Base-by-base conservation (phyloP, 2,329 filamentous ascomycete species). In the Exophiala oligosperma region DNA sequence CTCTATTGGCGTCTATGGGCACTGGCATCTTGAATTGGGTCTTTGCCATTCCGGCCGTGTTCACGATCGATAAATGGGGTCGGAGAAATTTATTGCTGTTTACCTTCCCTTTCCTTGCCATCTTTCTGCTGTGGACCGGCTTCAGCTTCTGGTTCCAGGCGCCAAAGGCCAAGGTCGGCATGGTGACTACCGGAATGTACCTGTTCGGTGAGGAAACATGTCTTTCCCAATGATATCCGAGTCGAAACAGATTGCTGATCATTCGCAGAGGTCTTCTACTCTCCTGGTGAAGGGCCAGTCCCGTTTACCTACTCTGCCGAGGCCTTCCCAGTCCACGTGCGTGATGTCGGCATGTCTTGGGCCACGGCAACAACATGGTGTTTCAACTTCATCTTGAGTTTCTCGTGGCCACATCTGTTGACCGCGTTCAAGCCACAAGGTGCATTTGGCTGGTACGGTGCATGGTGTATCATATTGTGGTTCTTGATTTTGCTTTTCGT, bases 221-320 rank as follows among this genome's bases (percentile, higher is more conserved):
- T 28, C 46, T 44, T 17, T 17, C 6, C 9, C 11, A 21, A 11
- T 26, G 46, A n/a, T 21, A n/a, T 28, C 46, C 28, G 5, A 35
- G 9, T 11, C 32, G 9, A 35, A 35, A 35, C 4, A 35, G 12
- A 17, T 17, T 43, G 40, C 40, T 72, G 72, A 60, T 43, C n/a
- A 5, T 35, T 11, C 7, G 32, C 32, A 35, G 80, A 80, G 63
- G 75, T 81, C 14, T 76, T 78, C 26, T 82, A 82, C 66, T 77
- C 75, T 0, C 75, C 84, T 0, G 84, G 84, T 23, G 83, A 84
- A 69, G 84, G 84, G 0, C 81, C 81, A 0, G 84, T 86, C 0
- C 84, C 84, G 1, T 87, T 87, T 64, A 85, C 83, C 0, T 87
- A 87, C 68, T 85, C 82, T 0, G 84, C 85, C 4, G 85, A 87